These are phyloP conservation scores for Hysterangium stoloniferum DNA, from an alignment of 768 basidiomycete genomes.

Conservation along the genomic window DNA sequence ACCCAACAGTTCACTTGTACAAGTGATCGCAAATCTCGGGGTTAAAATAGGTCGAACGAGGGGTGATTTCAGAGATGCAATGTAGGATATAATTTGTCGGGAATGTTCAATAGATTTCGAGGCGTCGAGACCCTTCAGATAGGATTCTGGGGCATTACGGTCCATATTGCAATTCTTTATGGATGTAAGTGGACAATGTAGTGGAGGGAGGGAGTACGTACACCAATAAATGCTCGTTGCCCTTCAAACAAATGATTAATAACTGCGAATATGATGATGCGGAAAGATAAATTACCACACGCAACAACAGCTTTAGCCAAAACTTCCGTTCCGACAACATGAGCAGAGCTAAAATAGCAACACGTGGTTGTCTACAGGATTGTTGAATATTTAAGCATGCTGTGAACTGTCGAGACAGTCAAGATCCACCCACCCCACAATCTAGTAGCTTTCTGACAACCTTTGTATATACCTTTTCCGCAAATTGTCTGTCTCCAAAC, in stretches of 20 bases:
- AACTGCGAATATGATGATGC: neutral
- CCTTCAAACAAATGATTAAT: slow-evolving; percentile 31
- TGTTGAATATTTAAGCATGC: neutral
- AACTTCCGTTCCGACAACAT: slow-evolving; percentile 71
- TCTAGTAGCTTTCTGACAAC: slow-evolving; percentile 68
- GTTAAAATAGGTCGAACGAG: slow-evolving; percentile 88
- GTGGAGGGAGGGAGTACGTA: slow-evolving; percentile 30
- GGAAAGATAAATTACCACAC: slow-evolving; percentile 38
- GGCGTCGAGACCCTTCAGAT: slow-evolving; percentile 43
- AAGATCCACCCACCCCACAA: slow-evolving; percentile 52
- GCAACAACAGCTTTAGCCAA: slow-evolving; percentile 68
- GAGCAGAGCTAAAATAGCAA: slow-evolving; percentile 84
- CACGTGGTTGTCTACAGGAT: slow-evolving; percentile 76
- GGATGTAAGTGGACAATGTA: neutral
- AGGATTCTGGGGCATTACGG: slow-evolving; percentile 56
- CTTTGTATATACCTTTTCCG: slow-evolving; percentile 54
- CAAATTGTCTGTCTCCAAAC: slow-evolving; percentile 65
- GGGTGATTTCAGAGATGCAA: slow-evolving; percentile 46
- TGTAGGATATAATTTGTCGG: slow-evolving; percentile 55
- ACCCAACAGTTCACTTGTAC: slow-evolving; percentile 60
- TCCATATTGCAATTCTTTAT: slow-evolving; percentile 87
- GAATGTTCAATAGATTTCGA: slow-evolving; percentile 61
- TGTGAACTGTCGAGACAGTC: slow-evolving; percentile 8
- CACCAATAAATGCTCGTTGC: slow-evolving; percentile 81
- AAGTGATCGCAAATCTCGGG: slow-evolving; percentile 94